Evolutionary conservation across 2,329 filamentous ascomycete species (phyloP), one percentile per base, ranked within the genome.

Genomic region (Cephalotrichum gorgonifer): DNA sequence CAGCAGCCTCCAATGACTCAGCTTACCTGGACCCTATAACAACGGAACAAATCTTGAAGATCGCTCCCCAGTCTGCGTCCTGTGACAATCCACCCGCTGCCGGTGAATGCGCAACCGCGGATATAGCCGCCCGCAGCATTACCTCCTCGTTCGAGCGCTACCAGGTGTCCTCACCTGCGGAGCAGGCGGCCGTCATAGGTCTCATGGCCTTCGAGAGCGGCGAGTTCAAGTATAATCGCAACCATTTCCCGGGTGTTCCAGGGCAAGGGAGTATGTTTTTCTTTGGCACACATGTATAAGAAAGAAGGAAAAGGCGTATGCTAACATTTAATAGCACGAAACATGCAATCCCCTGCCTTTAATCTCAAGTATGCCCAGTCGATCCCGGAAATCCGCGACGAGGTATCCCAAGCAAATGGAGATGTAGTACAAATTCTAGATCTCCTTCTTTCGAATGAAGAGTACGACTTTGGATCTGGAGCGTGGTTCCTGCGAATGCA

Each of bases 121-220:
- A 63, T 7, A 69, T 79, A 56, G 83, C 82, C 2, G 83, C 78
- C 0, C 69, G 73, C 1, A 70, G 66, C 54, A 71, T 91, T 52
- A 66, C 68, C 57, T 55, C 65, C 6, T 74, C 78, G 31, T 81
- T 89, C 62, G 50, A 58, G 17, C 64, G 70, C 11, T 84, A 87
- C 69, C 54, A 62, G 3, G 68, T 89, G 56, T 71, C 65, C 44
- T 62, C 63, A 30, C 64, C 67, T 22, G 75, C 72, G 22, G 78
- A 85, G 56, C 81, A 85, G 60, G 86, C 86, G 6, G 86, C 82
- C 22, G 64, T 90, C 15, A 60, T 93, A 41, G 72, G 81, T 12
- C 71, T 88, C 58, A 84, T 87, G 68, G 78, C 83, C 11, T 82
- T 81, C 60, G 88, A 94, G 68, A 80, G 78, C 2, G 79, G 50